phyloP scores from a whole-genome alignment of 768 basidiomycete genomes.

The Mycena capillaripes region DNA sequence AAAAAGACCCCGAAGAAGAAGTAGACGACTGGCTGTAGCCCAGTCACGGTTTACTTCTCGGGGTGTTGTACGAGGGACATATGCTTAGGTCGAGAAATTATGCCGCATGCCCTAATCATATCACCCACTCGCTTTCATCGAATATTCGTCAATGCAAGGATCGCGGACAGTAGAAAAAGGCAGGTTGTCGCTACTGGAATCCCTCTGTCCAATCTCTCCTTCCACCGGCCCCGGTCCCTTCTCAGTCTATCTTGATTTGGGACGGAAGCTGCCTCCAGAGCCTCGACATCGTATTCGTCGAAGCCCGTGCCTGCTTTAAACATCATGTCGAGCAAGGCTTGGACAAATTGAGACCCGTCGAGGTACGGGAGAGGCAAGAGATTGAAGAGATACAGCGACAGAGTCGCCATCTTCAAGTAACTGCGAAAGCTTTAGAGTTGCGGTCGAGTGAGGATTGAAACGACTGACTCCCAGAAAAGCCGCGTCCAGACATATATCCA shows the following conservation, averaged over 20 bases:
- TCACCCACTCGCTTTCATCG: constrained; percentile 37
- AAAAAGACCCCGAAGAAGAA: constrained; percentile 82
- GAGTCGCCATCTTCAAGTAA: constrained; percentile 73
- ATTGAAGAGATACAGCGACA: constrained; percentile 89
- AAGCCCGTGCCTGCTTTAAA: constrained; percentile 22
- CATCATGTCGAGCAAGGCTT: constrained; percentile 39
- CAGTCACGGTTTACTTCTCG: constrained; percentile 32
- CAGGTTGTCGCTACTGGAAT: constrained; percentile 41
- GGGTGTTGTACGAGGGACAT: constrained; percentile 42
- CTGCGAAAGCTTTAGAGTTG: constrained; percentile 48
- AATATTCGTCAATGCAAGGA: constrained; percentile 39
- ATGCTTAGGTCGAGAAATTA: constrained; percentile 46
- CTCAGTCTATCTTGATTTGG: constrained; percentile 11
- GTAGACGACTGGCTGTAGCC: constrained; percentile 55
- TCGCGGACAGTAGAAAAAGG: constrained; percentile 37
- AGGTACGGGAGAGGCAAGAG: constrained; percentile 79
- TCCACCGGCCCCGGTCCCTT: constrained; percentile 38
- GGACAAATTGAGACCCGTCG: constrained; percentile 78
- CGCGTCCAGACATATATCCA: constrained; percentile 54
- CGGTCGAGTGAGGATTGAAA: neutral
- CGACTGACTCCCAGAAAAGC: constrained; percentile 71
- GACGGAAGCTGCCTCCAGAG: constrained; percentile 39
- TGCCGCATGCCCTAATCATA: constrained; percentile 48
- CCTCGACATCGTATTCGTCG: constrained; percentile 51
- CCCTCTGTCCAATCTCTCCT: constrained; percentile 32